phyloP scores from a whole-genome alignment of 257 asterid species.

The Ophiorrhiza pumila region DNA sequence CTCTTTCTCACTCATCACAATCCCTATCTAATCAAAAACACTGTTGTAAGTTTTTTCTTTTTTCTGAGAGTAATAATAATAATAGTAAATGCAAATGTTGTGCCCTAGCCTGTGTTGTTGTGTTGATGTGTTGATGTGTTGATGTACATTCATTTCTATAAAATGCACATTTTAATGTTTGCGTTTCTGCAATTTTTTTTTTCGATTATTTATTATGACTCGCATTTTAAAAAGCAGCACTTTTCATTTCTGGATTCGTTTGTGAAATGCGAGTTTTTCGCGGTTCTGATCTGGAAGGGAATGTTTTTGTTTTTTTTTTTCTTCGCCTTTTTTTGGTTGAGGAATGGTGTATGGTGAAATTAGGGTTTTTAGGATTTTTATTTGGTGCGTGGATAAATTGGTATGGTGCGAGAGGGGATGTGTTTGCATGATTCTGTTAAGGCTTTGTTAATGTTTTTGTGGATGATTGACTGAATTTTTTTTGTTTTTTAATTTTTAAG shows the following conservation, averaged over 20 bases:
- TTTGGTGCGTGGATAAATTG: not conserved
- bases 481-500: conserved; percentile 23
- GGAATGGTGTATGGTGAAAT: conserved; percentile 11
- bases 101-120: no score
- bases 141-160: conserved; percentile 32
- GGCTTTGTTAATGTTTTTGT: conserved; percentile 5
- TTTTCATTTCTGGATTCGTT: conserved; percentile 11
- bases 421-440: conserved; percentile 2
- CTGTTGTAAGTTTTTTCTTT: conserved; percentile 28
- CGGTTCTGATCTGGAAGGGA: conserved; percentile 33
- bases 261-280: conserved; percentile 18
- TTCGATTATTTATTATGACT: not conserved
- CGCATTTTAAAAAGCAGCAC: conserved; percentile 15
- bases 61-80: conserved; percentile 6
- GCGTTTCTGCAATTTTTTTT: not conserved
- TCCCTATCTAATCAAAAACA: conserved; percentile 31
- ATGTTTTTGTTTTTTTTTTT: not conserved
- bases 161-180: conserved; percentile 4
- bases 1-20: conserved; percentile 30
- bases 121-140: conserved; percentile 20
- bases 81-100: conserved; percentile 17
- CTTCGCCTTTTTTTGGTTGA: not conserved
- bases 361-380: conserved; percentile 38
- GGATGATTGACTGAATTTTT: not conserved
- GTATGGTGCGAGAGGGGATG: conserved; percentile 3